Conservation (phyloP, 2,329 filamentous ascomycete genomes). For the Ceratocystis cubensis region DNA sequence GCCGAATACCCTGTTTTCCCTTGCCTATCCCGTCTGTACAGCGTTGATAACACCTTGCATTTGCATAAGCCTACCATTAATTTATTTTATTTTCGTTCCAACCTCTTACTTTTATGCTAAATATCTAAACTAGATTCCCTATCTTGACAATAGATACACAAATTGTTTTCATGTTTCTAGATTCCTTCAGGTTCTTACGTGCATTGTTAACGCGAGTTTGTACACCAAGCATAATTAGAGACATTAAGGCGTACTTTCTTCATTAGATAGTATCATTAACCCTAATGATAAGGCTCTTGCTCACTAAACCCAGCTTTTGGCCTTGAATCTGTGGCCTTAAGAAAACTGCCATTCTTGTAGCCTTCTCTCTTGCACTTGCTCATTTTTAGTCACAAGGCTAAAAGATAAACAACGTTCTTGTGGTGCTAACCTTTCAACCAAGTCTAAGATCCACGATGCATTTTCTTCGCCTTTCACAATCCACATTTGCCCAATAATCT, state of each 20-base stretch:
- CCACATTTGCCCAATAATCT: background rate
- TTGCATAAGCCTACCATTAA: background rate
- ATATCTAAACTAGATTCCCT: background rate
- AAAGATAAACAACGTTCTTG: background rate
- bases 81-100: background rate
- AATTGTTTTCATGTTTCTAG: background rate
- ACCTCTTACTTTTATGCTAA: background rate
- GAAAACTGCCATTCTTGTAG: background rate
- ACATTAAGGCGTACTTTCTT: too few species aligned
- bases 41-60: background rate
- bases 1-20: too few species aligned
- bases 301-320: background rate
- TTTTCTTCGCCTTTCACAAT: background rate
- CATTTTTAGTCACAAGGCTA: slow-evolving; percentile 1
- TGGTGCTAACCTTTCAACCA: background rate
- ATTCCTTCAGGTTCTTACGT: too few species aligned
- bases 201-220: too few species aligned
- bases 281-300: background rate
- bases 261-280: background rate
- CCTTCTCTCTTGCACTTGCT: background rate
- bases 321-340: background rate
- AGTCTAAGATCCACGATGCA: background rate
- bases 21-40: background rate
- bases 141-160: background rate
- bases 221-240: too few species aligned